Evolutionary conservation across 2,329 filamentous ascomycete species (phyloP).

Genomic region (Talaromyces sp.): DNA sequence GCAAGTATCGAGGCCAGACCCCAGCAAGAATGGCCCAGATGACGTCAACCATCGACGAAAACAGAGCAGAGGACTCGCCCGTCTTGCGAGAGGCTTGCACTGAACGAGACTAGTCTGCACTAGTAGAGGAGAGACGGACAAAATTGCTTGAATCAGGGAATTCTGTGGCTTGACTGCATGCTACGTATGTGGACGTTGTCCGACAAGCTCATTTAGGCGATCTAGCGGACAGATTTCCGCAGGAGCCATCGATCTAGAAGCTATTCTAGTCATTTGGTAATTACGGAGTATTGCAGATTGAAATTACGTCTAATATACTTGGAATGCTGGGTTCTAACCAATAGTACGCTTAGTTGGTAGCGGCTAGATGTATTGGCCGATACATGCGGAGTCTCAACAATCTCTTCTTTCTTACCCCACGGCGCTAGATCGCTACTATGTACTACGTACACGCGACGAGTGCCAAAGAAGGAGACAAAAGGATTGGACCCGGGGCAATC

Average conservation of each 20-base stretch:
- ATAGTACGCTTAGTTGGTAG: not conserved
- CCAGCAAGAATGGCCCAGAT: not conserved
- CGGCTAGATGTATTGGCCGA: not conserved
- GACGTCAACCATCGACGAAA: constrained; percentile 14
- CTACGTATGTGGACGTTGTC: not conserved
- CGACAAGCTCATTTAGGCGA: not conserved
- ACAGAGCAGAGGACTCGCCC: not conserved
- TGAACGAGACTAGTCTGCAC: not conserved
- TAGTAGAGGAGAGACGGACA: not conserved
- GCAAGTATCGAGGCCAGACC: not conserved
- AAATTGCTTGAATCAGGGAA: not conserved
- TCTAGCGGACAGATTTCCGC: no score
- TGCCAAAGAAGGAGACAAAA: not conserved
- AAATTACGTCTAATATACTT: not conserved
- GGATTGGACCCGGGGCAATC: not conserved
- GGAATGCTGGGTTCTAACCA: not conserved
- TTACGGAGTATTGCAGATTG: not conserved
- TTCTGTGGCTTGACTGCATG: not conserved
- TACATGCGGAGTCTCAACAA: not conserved
- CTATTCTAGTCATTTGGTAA: not conserved
- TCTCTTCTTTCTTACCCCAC: not conserved
- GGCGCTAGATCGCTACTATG: no score
- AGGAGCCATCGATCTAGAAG: constrained; percentile 2
- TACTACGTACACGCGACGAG: not conserved
- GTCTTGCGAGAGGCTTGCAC: not conserved